Percentiles rank a stretch among this genome's conserved stretches.
Conservation (phyloP, 2,329 filamentous ascomycete species). For the Pyricularia sp. region DNA sequence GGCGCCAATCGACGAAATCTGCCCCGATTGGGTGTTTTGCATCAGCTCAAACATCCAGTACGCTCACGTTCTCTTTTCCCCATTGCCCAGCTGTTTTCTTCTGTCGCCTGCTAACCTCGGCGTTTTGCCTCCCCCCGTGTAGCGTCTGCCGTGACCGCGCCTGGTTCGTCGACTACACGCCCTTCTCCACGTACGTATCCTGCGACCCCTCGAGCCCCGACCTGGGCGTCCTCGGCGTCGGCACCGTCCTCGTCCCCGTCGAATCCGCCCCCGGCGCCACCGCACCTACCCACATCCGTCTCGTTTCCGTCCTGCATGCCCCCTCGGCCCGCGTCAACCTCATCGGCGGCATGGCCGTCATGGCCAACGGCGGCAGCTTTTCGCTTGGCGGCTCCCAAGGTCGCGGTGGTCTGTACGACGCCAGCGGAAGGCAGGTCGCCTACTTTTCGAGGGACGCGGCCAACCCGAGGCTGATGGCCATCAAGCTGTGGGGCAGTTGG, state of each 20-base stretch:
- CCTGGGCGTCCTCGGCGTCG: not conserved
- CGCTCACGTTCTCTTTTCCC: not conserved
- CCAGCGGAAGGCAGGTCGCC: not conserved
- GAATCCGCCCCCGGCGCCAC: not conserved
- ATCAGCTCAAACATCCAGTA: not conserved
- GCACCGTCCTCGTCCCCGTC: not conserved
- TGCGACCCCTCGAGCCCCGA: not conserved
- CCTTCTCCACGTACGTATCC: not conserved
- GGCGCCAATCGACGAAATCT: not conserved
- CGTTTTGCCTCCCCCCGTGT: not conserved
- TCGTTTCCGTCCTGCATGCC: not conserved
- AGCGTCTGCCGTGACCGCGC: not conserved
- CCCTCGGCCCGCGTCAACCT: not conserved
- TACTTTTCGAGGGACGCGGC: not conserved
- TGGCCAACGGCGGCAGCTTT: not conserved
- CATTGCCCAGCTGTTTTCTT: too few relatives aligned
- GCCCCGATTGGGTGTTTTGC: not conserved
- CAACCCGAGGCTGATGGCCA: not conserved
- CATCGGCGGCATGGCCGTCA: not conserved
- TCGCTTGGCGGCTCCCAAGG: not conserved
- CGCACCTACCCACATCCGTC: not conserved
- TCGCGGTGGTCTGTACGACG: not conserved
- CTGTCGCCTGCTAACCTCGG: not conserved
- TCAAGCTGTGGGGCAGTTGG: not conserved
- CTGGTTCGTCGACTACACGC: conserved; percentile 1